Evolutionary conservation across 1,284 basidiomycete genomes (phyloP).

Genomic region (Melampsora americana): DNA sequence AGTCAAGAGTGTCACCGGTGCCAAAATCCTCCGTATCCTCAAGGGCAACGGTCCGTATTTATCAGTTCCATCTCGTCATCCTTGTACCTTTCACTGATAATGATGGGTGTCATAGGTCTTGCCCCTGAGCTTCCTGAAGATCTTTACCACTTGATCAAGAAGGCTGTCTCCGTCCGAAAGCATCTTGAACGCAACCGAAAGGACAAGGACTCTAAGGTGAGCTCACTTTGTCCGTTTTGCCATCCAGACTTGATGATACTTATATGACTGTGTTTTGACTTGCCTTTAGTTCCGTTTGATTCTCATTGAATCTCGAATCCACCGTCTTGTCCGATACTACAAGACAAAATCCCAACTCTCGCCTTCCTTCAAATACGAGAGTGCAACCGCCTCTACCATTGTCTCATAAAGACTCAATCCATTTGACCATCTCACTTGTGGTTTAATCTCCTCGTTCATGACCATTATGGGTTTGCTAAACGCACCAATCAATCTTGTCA

Average conservation of each 20-base stretch:
- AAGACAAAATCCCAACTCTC: conserved; percentile 96
- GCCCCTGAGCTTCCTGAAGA: conserved; percentile 98
- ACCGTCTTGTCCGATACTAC: conserved; percentile 92
- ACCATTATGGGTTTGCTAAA: too few species aligned
- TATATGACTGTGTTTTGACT: conserved; percentile 83
- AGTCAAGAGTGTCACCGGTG: conserved; percentile 96
- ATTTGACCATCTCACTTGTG: too few species aligned
- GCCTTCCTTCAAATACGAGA: conserved; percentile 75
- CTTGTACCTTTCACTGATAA: neutral
- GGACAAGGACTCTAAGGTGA: conserved; percentile 64
- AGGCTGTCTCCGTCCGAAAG: conserved; percentile 98
- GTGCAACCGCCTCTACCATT: conserved; percentile 54
- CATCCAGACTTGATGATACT: conserved; percentile 38
- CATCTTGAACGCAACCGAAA: conserved; percentile 98
- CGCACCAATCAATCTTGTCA: too few species aligned
- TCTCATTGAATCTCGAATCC: conserved; percentile 97
- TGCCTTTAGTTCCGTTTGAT: conserved; percentile 68
- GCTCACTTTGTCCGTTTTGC: neutral
- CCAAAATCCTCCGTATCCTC: conserved; percentile 98
- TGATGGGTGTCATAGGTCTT: conserved; percentile 64
- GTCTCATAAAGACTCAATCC: conserved; percentile 48
- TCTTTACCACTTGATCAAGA: conserved; percentile 99
- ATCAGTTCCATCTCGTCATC: conserved; percentile 29
- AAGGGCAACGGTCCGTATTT: conserved; percentile 77
- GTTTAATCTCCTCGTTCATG: too few species aligned